Conservation (phyloP, 495 filamentous ascomycete species). For the Cercophora newfieldiana region DNA sequence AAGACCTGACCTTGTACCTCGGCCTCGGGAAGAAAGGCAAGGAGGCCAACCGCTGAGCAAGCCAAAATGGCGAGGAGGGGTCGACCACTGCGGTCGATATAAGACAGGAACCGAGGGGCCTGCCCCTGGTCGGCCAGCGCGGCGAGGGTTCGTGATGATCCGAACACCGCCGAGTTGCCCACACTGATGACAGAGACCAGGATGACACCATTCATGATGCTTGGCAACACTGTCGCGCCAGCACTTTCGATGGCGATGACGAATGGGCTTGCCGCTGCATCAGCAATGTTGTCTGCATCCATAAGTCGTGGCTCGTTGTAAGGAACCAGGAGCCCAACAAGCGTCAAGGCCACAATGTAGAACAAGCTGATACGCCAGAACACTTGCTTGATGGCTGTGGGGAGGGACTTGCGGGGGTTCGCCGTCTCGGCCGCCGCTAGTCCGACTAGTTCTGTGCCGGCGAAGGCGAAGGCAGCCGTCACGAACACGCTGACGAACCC, state of each 20-base stretch:
- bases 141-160: conserved; percentile 82
- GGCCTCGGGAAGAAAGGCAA: conserved; percentile 75
- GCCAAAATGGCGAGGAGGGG: conserved; percentile 71
- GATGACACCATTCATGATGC: conserved; percentile 89
- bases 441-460: conserved; percentile 90
- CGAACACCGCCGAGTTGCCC: conserved; percentile 86
- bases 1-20: conserved; percentile 63
- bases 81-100: conserved; percentile 82
- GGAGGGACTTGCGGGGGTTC: conserved; percentile 84
- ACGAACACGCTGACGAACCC: conserved; percentile 92
- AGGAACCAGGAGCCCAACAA: conserved; percentile 75
- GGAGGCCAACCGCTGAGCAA: conserved; percentile 68
- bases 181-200: conserved; percentile 86
- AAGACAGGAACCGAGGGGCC: conserved; percentile 72
- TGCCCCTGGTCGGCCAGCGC: conserved; percentile 85
- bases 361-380: conserved; percentile 94
- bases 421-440: conserved; percentile 86
- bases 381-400: conserved; percentile 87
- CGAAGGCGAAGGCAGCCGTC: conserved; percentile 88
- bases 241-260: conserved; percentile 84
- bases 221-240: conserved; percentile 71
- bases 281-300: conserved; percentile 49
- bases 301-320: conserved; percentile 66
- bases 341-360: conserved; percentile 73
- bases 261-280: conserved; percentile 80